phyloP scores from a whole-genome alignment of 2,329 filamentous ascomycete genomes.

The Alternaria ethzedia region DNA sequence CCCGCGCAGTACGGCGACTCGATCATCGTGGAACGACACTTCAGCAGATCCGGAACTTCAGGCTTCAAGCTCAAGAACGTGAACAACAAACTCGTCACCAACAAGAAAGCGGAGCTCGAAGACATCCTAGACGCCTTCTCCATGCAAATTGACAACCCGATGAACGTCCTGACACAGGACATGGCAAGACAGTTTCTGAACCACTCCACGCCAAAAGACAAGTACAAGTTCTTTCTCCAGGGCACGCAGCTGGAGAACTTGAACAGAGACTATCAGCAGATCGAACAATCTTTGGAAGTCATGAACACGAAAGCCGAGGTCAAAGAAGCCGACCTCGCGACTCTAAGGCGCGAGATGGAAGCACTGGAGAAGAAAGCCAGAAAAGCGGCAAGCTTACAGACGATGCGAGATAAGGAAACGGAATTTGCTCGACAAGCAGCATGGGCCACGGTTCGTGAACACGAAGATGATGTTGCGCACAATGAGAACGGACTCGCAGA shows the following conservation, averaged over 20 bases:
- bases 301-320: constrained; percentile 69
- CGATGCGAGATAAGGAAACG: constrained; percentile 66
- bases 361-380: constrained; percentile 70
- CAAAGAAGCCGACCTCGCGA: constrained; percentile 67
- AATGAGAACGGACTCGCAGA: constrained; percentile 35
- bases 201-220: constrained; percentile 78
- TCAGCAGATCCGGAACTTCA: constrained; percentile 74
- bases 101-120: constrained; percentile 84
- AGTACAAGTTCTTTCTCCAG: constrained; percentile 96
- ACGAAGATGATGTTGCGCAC: constrained; percentile 62
- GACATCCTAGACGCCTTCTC: constrained; percentile 93
- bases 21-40: constrained; percentile 91
- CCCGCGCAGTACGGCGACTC: constrained; percentile 80
- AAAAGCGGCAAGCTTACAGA: constrained; percentile 69
- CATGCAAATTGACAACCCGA: constrained; percentile 93
- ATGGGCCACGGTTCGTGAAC: constrained; percentile 86
- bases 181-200: constrained; percentile 93
- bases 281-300: constrained; percentile 78
- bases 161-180: constrained; percentile 95
- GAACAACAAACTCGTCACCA: constrained; percentile 74
- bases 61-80: constrained; percentile 87
- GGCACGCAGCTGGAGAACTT: constrained; percentile 93
- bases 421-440: constrained; percentile 71
- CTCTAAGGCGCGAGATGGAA: constrained; percentile 64
- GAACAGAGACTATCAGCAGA: constrained; percentile 86